phyloP scores from a whole-genome alignment of 1,139 yeast genomes.

The Blastobotrys petasosporus region DNA sequence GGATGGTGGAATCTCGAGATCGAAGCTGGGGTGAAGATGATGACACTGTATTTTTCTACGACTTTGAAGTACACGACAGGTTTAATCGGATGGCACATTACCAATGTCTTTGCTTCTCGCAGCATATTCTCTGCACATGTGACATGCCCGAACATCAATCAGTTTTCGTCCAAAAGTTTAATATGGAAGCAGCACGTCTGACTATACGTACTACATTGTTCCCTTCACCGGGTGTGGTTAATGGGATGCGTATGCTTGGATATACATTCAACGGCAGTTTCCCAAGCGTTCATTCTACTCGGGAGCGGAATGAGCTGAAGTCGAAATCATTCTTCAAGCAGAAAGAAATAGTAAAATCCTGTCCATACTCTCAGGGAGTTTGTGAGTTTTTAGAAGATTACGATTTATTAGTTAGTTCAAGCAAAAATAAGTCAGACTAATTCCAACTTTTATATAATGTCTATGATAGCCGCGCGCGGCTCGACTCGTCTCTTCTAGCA shows the following conservation, averaged over 20 bases:
- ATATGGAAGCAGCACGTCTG: background rate
- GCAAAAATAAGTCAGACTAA: too few relatives aligned
- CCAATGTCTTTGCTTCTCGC: constrained; percentile 5
- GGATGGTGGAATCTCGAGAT: constrained; percentile 4
- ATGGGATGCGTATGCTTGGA: constrained; percentile 1
- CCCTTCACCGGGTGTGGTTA: background rate
- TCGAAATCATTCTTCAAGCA: background rate
- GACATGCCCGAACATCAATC: constrained; percentile 1
- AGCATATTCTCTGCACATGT: background rate
- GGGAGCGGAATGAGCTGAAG: background rate
- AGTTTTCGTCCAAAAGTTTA: background rate
- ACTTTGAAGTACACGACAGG: background rate
- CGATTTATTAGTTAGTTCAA: background rate
- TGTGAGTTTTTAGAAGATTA: constrained; percentile 1
- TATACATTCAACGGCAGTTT: constrained; percentile 6
- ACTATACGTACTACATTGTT: background rate
- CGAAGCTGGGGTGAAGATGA: background rate
- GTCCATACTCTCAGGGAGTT: background rate
- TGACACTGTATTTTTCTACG: constrained; percentile 4
- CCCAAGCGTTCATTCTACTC: background rate
- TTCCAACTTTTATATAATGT: too few relatives aligned
- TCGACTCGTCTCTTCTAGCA: too few relatives aligned
- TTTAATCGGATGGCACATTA: constrained; percentile 3
- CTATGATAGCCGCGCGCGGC: too few relatives aligned
- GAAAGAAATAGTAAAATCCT: background rate